phyloP scores from a whole-genome alignment of 73 alveolate species.

The Blepharisma japonicum region DNA sequence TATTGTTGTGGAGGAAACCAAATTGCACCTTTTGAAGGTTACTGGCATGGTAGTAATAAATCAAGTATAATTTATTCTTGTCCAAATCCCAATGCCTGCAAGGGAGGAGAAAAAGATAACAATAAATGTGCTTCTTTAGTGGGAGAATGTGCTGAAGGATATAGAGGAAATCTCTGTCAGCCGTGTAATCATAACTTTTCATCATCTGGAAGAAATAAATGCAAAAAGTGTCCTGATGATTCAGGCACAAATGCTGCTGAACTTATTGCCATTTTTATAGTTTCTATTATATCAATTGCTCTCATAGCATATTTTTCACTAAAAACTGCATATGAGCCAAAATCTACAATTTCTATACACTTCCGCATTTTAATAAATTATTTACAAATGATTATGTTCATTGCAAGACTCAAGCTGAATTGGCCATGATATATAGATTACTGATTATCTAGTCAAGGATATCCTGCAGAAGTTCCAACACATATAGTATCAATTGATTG shows the following conservation, averaged over 20 bases:
- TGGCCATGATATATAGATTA: neutral
- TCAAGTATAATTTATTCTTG: too few species aligned
- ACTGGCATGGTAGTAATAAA: too few species aligned
- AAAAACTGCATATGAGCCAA: neutral
- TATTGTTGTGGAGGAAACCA: too few species aligned
- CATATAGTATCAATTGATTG: neutral
- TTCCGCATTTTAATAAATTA: too few species aligned
- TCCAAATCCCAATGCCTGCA: too few species aligned
- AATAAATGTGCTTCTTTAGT: too few species aligned
- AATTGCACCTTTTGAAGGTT: too few species aligned
- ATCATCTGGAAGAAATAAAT: neutral
- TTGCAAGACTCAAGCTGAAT: neutral
- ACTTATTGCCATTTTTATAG: neutral
- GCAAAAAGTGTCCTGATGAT: neutral
- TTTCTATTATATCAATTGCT: neutral
- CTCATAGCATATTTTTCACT: neutral
- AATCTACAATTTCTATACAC: neutral
- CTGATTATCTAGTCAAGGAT: neutral
- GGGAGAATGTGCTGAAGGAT: conserved; percentile 37
- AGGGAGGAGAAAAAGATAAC: too few species aligned
- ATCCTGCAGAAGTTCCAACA: neutral
- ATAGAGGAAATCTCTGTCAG: conserved; percentile 43
- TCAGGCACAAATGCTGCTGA: neutral
- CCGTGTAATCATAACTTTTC: neutral
- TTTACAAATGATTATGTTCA: neutral